Conservation (phyloP, 169 alveolate genomes). For the Perkinsus chesapeaki region DNA sequence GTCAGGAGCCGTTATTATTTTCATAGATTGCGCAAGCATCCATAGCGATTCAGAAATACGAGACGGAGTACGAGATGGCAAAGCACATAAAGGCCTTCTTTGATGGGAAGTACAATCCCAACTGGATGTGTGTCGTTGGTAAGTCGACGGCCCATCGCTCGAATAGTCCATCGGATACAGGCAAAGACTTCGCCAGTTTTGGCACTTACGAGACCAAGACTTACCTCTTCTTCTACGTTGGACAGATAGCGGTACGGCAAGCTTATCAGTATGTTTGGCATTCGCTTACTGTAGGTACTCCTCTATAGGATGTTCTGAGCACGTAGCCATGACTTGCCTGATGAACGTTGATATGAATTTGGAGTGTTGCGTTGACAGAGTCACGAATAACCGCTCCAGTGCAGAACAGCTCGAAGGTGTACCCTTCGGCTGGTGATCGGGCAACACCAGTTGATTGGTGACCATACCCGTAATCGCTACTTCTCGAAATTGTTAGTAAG, state of each 20-base stretch:
- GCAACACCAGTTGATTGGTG: too few species aligned
- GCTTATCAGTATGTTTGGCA: neutral
- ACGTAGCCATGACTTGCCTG: neutral
- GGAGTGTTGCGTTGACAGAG: neutral
- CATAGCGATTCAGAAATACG: conserved; percentile 24
- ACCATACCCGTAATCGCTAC: too few species aligned
- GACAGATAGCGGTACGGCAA: conserved; percentile 67
- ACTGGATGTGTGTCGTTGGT: conserved; percentile 83
- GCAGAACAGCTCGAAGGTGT: too few species aligned
- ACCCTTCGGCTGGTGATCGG: too few species aligned
- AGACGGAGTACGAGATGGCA: conserved; percentile 69
- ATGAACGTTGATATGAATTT: neutral
- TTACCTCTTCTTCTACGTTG: conserved; percentile 75
- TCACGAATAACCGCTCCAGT: too few species aligned
- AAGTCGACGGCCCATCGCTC: neutral
- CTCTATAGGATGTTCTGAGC: neutral
- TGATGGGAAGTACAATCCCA: conserved; percentile 75
- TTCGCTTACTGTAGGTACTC: neutral
- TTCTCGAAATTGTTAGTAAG: too few species aligned
- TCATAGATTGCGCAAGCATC: conserved; percentile 27
- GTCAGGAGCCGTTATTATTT: neutral
- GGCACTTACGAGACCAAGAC: conserved; percentile 73
- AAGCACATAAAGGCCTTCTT: conserved; percentile 67
- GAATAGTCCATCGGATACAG: conserved; percentile 16
- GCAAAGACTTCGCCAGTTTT: conserved; percentile 74